Evolutionary conservation across 2,329 filamentous ascomycete species (phyloP), one percentile per base, ranked within the genome.

Genomic region (Dactylonectria estremocensis): DNA sequence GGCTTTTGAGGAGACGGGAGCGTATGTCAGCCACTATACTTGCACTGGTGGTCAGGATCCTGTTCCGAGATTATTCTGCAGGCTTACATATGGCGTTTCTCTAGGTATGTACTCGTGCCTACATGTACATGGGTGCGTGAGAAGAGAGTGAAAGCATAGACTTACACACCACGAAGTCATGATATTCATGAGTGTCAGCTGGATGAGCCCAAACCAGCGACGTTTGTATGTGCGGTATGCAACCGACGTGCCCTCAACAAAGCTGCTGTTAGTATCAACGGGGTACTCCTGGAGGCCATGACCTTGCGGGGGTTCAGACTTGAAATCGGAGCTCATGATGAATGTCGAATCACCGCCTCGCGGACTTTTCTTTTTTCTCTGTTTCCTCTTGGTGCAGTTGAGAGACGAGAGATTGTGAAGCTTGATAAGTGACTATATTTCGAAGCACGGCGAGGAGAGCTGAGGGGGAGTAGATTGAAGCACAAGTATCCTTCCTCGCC

Each of bases 121-220:
- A 35, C 22, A 56, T 9, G 31, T 24, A 57, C 22, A 24, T 56
- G 20, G 49, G 50, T 40, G 10, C 35, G 35, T 40, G 35, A 40
- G 35, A n/a, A 20, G 56, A 64, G 61, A 52, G 54, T 37, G 54
- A 58, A 28, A 54, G n/a, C 43, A n/a, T 20, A 45, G 24, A 90
- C 94, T 86, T 87, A 96, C 94, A 88, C 96, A 94, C 95, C 95
- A 98, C 77, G 93, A 96, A 49, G 97, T 92, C 68, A 98, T 90
- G 64, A 97, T 91, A 79, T 98, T 99, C 81, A 98, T 85, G 75
- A 98, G 82, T 5, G 95, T 92, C 77, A 98, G 83, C 81, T 97
- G 93, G 20, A 88, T 82, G 56, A 99, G 84, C 1, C 96, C 95
- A 79, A 97, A 93, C 90, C 94, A 99, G 53, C 96, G 89, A 76